Evolutionary conservation across 345 rosid genomes (phyloP).

Genomic region (Bretschneidera sinensis): DNA sequence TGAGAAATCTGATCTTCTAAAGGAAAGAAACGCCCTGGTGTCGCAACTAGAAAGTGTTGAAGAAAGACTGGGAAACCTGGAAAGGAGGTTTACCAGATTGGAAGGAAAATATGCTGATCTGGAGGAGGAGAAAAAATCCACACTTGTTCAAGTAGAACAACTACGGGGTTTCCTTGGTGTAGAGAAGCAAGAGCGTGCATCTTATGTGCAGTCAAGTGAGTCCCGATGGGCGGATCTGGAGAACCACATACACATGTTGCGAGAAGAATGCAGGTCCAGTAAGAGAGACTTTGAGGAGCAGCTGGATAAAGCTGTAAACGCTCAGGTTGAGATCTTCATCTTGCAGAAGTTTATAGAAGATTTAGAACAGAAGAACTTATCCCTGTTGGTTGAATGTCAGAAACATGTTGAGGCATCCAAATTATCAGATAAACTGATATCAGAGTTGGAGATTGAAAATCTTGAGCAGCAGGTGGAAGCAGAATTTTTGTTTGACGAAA

Average conservation of each 20-base stretch:
- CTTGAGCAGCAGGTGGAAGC: conserved; percentile 71
- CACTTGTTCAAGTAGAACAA: conserved; percentile 57
- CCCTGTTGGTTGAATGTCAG: conserved; percentile 66
- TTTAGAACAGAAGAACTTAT: conserved; percentile 59
- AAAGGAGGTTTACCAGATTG: conserved; percentile 55
- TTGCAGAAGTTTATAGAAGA: conserved; percentile 71
- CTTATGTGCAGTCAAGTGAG: conserved; percentile 52
- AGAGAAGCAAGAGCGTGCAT: conserved; percentile 57
- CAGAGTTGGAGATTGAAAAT: conserved; percentile 77
- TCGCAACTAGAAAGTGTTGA: conserved; percentile 56
- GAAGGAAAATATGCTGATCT: conserved; percentile 57
- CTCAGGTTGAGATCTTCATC: conserved; percentile 75
- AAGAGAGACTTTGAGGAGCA: conserved; percentile 86
- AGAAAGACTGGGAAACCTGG: conserved; percentile 57
- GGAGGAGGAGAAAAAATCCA: conserved; percentile 61
- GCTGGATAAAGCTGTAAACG: conserved; percentile 74
- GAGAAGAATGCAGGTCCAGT: conserved; percentile 60
- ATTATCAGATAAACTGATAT: conserved; percentile 57
- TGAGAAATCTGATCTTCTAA: conserved; percentile 59
- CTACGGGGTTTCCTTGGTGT: conserved; percentile 48
- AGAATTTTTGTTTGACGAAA: conserved; percentile 61
- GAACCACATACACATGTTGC: conserved; percentile 54
- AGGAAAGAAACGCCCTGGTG: conserved; percentile 49
- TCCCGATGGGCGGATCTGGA: conserved; percentile 65
- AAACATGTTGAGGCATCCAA: conserved; percentile 71